Evolutionary conservation across 495 filamentous ascomycete genomes (phyloP).

Genomic region (Penicillium alfredii): DNA sequence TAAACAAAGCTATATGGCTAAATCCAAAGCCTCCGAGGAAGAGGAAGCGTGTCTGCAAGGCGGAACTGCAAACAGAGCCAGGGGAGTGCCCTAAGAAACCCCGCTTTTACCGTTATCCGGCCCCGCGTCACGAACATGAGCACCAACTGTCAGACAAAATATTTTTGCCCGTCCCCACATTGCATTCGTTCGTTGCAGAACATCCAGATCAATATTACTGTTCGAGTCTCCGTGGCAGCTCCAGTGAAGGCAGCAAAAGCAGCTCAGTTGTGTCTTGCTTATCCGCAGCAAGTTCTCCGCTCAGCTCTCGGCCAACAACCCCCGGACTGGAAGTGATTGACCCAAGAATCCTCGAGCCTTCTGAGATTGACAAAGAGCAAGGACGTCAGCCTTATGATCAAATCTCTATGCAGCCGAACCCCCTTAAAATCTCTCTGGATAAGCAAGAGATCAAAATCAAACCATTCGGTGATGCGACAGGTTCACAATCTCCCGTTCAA

Average conservation of each 20-base stretch:
- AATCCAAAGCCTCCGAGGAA: constrained; percentile 10
- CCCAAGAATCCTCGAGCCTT: constrained; percentile 10
- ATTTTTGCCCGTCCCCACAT: constrained; percentile 5
- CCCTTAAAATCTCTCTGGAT: constrained; percentile 4
- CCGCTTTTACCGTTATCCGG: constrained; percentile 13
- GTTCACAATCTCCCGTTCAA: constrained; percentile 1
- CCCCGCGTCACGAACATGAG: constrained; percentile 7
- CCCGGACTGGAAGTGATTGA: constrained; percentile 10
- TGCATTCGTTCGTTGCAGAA: constrained; percentile 6
- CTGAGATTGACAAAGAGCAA: not conserved
- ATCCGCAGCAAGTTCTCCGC: constrained; percentile 6
- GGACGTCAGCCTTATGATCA: constrained; percentile 5
- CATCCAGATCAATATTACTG: constrained; percentile 8
- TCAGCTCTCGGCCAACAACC: constrained; percentile 10
- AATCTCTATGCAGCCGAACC: not conserved
- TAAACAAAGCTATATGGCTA: constrained; percentile 18
- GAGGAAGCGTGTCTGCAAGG: constrained; percentile 10
- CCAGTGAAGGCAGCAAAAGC: constrained; percentile 10
- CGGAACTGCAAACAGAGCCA: constrained; percentile 7
- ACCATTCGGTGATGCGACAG: too few species aligned
- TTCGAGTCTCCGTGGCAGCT: constrained; percentile 1
- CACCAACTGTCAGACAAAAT: constrained; percentile 5
- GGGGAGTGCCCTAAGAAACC: constrained; percentile 6
- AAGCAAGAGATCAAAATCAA: not conserved
- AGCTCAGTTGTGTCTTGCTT: constrained; percentile 8